Conservation (phyloP, 1,284 basidiomycete species). For the Moesziomyces sp. region DNA sequence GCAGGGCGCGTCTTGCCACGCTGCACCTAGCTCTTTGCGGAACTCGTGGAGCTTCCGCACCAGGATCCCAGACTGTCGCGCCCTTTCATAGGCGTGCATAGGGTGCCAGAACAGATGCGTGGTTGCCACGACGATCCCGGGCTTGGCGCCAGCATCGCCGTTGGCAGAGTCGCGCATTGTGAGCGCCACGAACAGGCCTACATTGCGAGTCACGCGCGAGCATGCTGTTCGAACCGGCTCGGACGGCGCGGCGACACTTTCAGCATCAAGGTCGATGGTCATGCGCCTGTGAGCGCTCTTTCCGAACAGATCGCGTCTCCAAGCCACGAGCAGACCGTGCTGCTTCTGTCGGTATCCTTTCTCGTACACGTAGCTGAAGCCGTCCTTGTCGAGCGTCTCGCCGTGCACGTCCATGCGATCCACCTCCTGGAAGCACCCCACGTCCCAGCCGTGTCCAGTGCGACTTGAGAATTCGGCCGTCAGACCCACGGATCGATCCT, state of each 20-base stretch:
- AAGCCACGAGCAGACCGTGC: slow-evolving; percentile 64
- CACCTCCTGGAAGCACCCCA: slow-evolving; percentile 69
- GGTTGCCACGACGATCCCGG: slow-evolving; percentile 80
- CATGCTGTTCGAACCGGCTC: slow-evolving; percentile 31
- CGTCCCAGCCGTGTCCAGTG: slow-evolving; percentile 65
- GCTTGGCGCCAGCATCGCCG: slow-evolving; percentile 1
- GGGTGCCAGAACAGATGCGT: slow-evolving; percentile 96
- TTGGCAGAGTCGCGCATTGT: slow-evolving; percentile 31
- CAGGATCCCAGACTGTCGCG: slow-evolving; percentile 74
- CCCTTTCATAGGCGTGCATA: slow-evolving; percentile 79
- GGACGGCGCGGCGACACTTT: slow-evolving; percentile 20
- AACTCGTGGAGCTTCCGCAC: slow-evolving; percentile 76
- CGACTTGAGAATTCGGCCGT: slow-evolving; percentile 42
- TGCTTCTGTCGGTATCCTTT: slow-evolving; percentile 65
- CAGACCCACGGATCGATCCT: slow-evolving; percentile 59
- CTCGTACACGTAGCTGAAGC: slow-evolving; percentile 59
- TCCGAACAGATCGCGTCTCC: slow-evolving; percentile 45
- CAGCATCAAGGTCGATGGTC: slow-evolving; percentile 53
- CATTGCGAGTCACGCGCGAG: slow-evolving; percentile 53
- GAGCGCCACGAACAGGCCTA: slow-evolving; percentile 57
- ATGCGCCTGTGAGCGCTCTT: slow-evolving; percentile 15
- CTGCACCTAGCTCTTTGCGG: slow-evolving; percentile 69
- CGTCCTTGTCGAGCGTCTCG: slow-evolving; percentile 42
- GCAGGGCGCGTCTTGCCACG: slow-evolving; percentile 76
- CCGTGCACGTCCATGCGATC: slow-evolving; percentile 66